phyloP scores from a whole-genome alignment of 148 eudicot species.

The Rhododendron ferrugineum region DNA sequence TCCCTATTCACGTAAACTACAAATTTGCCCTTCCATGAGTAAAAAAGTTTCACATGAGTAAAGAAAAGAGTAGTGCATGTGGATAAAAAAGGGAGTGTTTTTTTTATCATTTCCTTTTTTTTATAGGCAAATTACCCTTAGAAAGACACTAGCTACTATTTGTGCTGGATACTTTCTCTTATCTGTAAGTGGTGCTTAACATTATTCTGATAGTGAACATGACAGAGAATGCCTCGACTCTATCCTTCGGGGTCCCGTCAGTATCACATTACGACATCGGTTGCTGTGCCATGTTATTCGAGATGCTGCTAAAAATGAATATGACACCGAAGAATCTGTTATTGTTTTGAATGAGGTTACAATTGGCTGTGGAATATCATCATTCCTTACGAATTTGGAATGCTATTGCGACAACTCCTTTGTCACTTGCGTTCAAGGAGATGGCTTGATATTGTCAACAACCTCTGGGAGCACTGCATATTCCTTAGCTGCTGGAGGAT shows the following conservation, averaged over 20 bases:
- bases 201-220: constrained; percentile 65
- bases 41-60: not conserved
- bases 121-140: not conserved
- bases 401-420: constrained; percentile 88
- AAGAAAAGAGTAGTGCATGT: not conserved
- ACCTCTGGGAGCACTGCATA: constrained; percentile 98
- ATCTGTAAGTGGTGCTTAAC: constrained; percentile 41
- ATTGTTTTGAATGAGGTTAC: constrained; percentile 93
- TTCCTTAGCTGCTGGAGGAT: constrained; percentile 97
- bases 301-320: constrained; percentile 65
- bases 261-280: constrained; percentile 84
- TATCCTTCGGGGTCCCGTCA: constrained; percentile 68
- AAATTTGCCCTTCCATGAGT: not conserved
- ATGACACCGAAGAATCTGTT: constrained; percentile 70
- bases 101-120: not conserved
- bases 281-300: constrained; percentile 77
- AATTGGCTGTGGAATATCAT: constrained; percentile 89
- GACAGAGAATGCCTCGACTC: constrained; percentile 73
- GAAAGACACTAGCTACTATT: not conserved
- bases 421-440: constrained; percentile 95
- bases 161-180: not conserved
- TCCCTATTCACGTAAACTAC: not conserved
- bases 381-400: constrained; percentile 86
- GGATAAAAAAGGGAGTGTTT: not conserved
- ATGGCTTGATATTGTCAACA: constrained; percentile 86